A percentile compares a stretch with the other conserved stretches of the same genome.
phyloP scores from a whole-genome alignment of 805 yeast genomes.

The Saccharomyces kudriavzevii region DNA sequence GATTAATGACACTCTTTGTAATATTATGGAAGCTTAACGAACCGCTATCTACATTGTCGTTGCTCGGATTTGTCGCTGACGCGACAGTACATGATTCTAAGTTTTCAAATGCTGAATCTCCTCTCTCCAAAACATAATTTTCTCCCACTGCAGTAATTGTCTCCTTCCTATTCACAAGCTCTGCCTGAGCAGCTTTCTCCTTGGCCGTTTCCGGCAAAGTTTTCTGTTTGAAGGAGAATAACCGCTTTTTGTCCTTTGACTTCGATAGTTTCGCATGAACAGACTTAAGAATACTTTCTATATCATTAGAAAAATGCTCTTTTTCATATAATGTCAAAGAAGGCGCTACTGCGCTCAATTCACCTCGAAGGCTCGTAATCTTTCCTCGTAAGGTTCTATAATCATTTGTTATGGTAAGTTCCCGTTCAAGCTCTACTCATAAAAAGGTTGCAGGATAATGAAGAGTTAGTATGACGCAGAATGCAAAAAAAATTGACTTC shows the following conservation, averaged over 20 bases:
- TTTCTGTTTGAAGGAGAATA: not conserved
- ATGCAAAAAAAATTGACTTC: not conserved
- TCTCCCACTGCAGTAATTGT: not conserved
- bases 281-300: slow-evolving; percentile 11
- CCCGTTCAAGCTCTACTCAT: not conserved
- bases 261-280: slow-evolving; percentile 4
- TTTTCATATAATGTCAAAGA: slow-evolving; percentile 14
- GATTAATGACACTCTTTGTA: slow-evolving; percentile 7
- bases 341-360: slow-evolving; percentile 7
- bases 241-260: not conserved
- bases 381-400: not conserved
- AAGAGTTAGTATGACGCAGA: not conserved
- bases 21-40: slow-evolving; percentile 15
- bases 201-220: not conserved
- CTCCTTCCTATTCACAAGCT: not conserved
- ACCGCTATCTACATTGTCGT: slow-evolving; percentile 5
- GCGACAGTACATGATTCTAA: slow-evolving; percentile 9
- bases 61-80: not conserved
- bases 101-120: slow-evolving; percentile 7
- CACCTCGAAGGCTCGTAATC: slow-evolving; percentile 7
- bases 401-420: not conserved
- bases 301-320: slow-evolving; percentile 10
- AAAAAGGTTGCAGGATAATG: not conserved
- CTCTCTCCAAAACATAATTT: slow-evolving; percentile 1
- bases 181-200: not conserved